phyloP scores from a whole-genome alignment of 2,329 filamentous ascomycete species.

The Ophiostoma quercus region DNA sequence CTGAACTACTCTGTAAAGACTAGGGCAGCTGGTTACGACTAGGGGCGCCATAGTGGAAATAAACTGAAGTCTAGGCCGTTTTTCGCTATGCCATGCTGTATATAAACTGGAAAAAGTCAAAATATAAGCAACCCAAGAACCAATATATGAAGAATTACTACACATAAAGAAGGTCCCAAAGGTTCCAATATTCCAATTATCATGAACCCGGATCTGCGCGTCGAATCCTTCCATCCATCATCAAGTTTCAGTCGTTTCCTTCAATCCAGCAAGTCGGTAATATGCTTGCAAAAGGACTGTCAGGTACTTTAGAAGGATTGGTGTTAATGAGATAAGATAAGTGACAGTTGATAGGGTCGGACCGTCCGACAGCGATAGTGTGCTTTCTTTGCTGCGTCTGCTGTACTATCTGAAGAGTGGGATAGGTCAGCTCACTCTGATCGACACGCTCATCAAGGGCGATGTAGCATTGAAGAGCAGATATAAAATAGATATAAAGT shows the following conservation, averaged over 20 bases:
- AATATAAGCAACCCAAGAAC: background rate
- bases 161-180: background rate
- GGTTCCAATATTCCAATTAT: background rate
- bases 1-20: background rate
- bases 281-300: background rate
- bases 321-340: slow-evolving; percentile 1
- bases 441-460: background rate
- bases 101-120: background rate
- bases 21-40: background rate
- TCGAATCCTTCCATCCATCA: background rate
- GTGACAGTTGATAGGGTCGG: slow-evolving; percentile 1
- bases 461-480: background rate
- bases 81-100: background rate
- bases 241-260: background rate
- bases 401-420: background rate
- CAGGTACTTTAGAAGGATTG: background rate
- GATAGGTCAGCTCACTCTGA: background rate
- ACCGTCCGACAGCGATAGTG: background rate
- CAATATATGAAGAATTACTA: background rate
- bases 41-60: background rate
- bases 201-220: background rate
- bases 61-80: background rate
- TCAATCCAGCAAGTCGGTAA: background rate
- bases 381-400: background rate
- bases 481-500: background rate